Evolutionary conservation across 2,329 filamentous ascomycete species (phyloP).

Genomic region (Arthrobotrys pseudoclavata): DNA sequence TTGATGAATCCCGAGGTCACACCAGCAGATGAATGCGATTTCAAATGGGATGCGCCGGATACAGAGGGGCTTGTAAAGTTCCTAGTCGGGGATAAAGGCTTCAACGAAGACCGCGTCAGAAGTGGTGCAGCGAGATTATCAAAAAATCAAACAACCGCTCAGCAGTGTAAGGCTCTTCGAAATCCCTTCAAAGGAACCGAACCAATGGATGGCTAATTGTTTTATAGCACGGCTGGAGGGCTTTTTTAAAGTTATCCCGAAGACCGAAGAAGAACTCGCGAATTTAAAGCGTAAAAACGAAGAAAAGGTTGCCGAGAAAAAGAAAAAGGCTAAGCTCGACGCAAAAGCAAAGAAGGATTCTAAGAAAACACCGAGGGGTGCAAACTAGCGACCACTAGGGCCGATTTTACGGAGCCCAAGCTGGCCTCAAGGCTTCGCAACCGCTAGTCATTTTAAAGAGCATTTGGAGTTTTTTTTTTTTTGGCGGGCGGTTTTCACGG

Average conservation of each 20-base stretch:
- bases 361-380: conserved; percentile 83
- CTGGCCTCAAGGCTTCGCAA: neutral
- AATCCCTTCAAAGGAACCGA: neutral
- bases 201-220: neutral
- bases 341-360: conserved; percentile 94
- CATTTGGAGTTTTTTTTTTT: conserved; percentile 12
- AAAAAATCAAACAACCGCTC: conserved; percentile 91
- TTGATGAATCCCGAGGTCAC: conserved; percentile 94
- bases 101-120: conserved; percentile 93
- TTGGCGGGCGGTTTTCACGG: neutral
- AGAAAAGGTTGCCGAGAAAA: conserved; percentile 89
- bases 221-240: conserved; percentile 82
- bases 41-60: conserved; percentile 97
- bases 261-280: conserved; percentile 87
- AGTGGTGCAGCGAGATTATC: conserved; percentile 81
- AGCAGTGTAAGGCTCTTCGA: conserved; percentile 72
- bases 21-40: conserved; percentile 87
- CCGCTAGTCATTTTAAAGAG: neutral
- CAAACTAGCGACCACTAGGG: conserved; percentile 65
- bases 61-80: conserved; percentile 90
- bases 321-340: conserved; percentile 94
- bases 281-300: conserved; percentile 92
- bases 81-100: conserved; percentile 93
- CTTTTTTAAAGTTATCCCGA: conserved; percentile 94
- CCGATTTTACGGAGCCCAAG: conserved; percentile 1